Conservation (phyloP, 2,329 filamentous ascomycete genomes). For the Fusarium ramigenum region DNA sequence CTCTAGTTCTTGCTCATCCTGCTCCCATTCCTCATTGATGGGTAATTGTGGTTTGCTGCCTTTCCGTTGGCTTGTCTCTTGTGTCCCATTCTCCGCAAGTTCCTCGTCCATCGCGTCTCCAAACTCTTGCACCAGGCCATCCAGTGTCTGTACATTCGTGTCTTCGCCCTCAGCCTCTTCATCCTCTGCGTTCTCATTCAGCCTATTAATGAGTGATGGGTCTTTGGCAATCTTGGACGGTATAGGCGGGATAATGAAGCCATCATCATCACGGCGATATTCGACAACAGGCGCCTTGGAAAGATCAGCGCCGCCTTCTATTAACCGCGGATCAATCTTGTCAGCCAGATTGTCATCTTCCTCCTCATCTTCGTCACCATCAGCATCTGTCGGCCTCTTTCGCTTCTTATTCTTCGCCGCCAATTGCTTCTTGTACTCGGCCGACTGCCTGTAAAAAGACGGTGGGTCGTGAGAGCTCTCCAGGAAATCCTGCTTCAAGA, state of each 20-base stretch:
- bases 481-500: constrained; percentile 75
- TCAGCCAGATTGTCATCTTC: constrained; percentile 12
- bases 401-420: constrained; percentile 60
- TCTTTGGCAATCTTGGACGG: constrained; percentile 53
- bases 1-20: constrained; percentile 72
- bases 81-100: constrained; percentile 17
- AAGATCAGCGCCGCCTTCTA: constrained; percentile 48
- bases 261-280: constrained; percentile 69
- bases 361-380: constrained; percentile 27
- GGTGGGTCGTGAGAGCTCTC: constrained; percentile 84
- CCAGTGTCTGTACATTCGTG: constrained; percentile 47
- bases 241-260: constrained; percentile 70
- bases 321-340: constrained; percentile 26
- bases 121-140: constrained; percentile 56
- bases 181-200: constrained; percentile 20
- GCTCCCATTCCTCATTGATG: constrained; percentile 70
- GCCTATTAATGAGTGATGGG: constrained; percentile 38
- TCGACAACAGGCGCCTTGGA: constrained; percentile 48
- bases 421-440: constrained; percentile 65
- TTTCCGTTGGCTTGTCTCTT: constrained; percentile 36
- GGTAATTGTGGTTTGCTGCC: constrained; percentile 57
- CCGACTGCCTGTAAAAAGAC: constrained; percentile 75
- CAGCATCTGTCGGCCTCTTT: constrained; percentile 51
- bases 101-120: constrained; percentile 53
- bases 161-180: constrained; percentile 26